Conservation (phyloP, 768 basidiomycete species). For the Porpolomopsis calyptriformis region DNA sequence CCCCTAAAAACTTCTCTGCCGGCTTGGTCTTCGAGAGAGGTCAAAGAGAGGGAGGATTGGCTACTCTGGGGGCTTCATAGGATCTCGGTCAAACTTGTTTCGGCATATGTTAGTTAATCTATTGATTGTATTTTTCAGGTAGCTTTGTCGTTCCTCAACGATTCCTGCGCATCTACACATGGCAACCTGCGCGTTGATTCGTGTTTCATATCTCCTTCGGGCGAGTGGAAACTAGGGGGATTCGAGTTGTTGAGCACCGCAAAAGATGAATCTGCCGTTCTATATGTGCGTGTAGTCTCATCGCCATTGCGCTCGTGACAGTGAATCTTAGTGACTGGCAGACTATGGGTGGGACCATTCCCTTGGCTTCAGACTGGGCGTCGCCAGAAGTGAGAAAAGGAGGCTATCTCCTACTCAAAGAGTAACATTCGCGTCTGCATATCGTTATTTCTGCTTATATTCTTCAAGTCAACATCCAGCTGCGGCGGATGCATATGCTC, state of each 20-base stretch:
- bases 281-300: constrained; percentile 54
- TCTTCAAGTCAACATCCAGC: constrained; percentile 37
- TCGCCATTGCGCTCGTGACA: background rate
- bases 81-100: constrained; percentile 55
- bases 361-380: constrained; percentile 49
- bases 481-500: constrained; percentile 75
- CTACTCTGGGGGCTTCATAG: constrained; percentile 89
- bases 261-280: constrained; percentile 64
- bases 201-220: constrained; percentile 84
- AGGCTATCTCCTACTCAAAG: constrained; percentile 77
- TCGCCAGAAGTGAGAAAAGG: constrained; percentile 83
- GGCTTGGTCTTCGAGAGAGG: constrained; percentile 49
- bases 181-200: constrained; percentile 66
- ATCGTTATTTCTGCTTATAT: constrained; percentile 1
- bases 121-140: constrained; percentile 37
- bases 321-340: constrained; percentile 19
- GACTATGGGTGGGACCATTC: constrained; percentile 58
- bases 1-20: constrained; percentile 57
- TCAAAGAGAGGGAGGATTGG: constrained; percentile 76
- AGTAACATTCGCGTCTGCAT: constrained; percentile 35
- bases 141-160: constrained; percentile 84
- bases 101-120: background rate
- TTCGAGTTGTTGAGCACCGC: constrained; percentile 83
- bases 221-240: constrained; percentile 95
- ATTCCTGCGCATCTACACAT: constrained; percentile 71